Base-by-base conservation (phyloP, 306 rosid species). In the Cicer pinnatifidum region DNA sequence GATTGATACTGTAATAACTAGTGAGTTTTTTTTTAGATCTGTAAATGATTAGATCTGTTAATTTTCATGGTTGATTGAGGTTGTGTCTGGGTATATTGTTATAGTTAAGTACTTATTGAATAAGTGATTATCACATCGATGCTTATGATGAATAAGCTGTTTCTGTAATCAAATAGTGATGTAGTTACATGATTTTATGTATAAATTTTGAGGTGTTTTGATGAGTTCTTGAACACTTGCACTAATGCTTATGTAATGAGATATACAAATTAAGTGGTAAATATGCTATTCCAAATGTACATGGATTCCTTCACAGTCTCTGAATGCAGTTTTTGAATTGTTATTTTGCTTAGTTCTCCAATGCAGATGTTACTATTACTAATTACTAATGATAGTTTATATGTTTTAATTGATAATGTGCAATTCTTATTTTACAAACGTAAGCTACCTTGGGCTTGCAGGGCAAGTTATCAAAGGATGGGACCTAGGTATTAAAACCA, bases 401-500 rank as follows among this genome's bases (percentile, higher is more conserved):
- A 13, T 13, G 51, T 46, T 11, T 46, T 5, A 46, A 50, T 2
- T 50, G 8, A 7, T 8, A 50, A 50, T 50, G 4, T 50, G 56
- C 56, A 50, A 13, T 50, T 10, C 3, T 1, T 50, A 3, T 1
- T 54, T 54, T 33, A 20, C 28, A 54, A 17, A 54, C 10, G 9
- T 8, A 54, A 17, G 3, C 35, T 54, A 54, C 37, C 6, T 54
- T 54, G 61, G 6, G 6, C 0, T 4, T 84, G 88, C 85, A 94
- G 99, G 99, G 28, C 89, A 89, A 91, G 99, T 94, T 53, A 91
- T 94, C 59, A 88, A 83, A 76, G 99, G 99, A 69, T 94, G 97
- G 99, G 97, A 94, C 80, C 73, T 83, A 71, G 98, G 97, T 41
- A 88, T 94, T 40, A 85, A 81, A 59, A 94, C 96, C 1, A 94